Conservation (phyloP, 345 rosid species). For the Euclidium syriacum region DNA sequence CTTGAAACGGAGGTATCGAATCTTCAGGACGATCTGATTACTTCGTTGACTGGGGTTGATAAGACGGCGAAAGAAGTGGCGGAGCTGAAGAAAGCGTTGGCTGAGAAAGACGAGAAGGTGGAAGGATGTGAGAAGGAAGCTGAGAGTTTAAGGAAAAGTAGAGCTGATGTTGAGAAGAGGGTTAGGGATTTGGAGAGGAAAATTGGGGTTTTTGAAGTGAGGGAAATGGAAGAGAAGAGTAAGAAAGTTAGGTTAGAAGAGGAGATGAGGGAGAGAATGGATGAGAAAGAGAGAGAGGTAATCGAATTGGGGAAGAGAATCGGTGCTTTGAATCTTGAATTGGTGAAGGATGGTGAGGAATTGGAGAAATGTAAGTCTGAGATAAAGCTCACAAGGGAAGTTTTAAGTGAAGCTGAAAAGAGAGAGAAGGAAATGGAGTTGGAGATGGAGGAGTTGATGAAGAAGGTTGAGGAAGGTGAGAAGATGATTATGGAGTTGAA, state of each 20-base stretch:
- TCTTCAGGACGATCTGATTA: slow-evolving; percentile 63
- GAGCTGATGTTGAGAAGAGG: slow-evolving; percentile 51
- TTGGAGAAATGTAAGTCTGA: slow-evolving; percentile 36
- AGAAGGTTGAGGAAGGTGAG: slow-evolving; percentile 40
- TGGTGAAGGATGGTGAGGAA: slow-evolving; percentile 31
- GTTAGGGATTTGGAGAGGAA: slow-evolving; percentile 73
- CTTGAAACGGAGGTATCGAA: slow-evolving; percentile 55
- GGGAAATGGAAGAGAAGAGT: slow-evolving; percentile 60
- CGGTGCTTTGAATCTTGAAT: slow-evolving; percentile 36
- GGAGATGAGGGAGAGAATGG: slow-evolving; percentile 47
- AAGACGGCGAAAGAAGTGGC: slow-evolving; percentile 43
- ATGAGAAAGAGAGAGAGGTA: slow-evolving; percentile 50
- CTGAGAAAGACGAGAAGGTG: slow-evolving; percentile 37
- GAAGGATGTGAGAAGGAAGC: slow-evolving; percentile 44
- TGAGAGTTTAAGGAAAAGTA: slow-evolving; percentile 50
- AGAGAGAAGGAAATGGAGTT: slow-evolving; percentile 32
- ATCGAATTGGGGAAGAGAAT: slow-evolving; percentile 37
- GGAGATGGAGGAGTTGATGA: slow-evolving; percentile 36
- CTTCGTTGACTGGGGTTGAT: slow-evolving; percentile 40
- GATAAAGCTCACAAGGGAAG: slow-evolving; percentile 34
- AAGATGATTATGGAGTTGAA: slow-evolving; percentile 33
- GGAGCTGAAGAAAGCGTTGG: slow-evolving; percentile 38
- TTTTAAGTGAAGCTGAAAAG: slow-evolving; percentile 29
- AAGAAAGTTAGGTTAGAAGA: slow-evolving; percentile 54
- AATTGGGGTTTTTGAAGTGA: slow-evolving; percentile 48